These are phyloP conservation scores for Escovopsis sp. DNA, from an alignment of 2,329 filamentous ascomycete genomes.

Conservation along the genomic window DNA sequence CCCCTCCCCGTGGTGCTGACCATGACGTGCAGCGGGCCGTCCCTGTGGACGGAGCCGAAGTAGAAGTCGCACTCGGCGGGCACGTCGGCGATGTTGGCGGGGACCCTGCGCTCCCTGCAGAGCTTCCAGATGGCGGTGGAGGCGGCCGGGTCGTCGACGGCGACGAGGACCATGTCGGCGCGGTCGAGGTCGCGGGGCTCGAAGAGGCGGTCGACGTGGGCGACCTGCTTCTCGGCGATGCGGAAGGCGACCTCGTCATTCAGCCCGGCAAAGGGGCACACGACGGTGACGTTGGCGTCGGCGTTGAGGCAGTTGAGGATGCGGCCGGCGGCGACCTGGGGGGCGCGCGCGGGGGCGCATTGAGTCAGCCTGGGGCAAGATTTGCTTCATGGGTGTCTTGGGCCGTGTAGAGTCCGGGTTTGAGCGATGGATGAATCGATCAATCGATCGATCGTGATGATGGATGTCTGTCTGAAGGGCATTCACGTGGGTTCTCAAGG, in stretches of 20 bases:
- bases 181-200: constrained; percentile 73
- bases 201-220: constrained; percentile 72
- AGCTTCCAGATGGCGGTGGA: constrained; percentile 85
- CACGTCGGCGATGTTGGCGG: constrained; percentile 94
- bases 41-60: constrained; percentile 89
- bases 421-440: neutral
- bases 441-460: too few species aligned
- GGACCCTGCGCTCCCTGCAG: constrained; percentile 70
- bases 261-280: constrained; percentile 65
- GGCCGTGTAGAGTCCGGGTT: neutral
- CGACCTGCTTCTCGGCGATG: constrained; percentile 58
- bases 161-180: constrained; percentile 77
- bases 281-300: constrained; percentile 76
- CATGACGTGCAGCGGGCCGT: constrained; percentile 95
- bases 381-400: constrained; percentile 4
- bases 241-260: constrained; percentile 82
- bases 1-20: constrained; percentile 97
- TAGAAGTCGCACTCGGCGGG: constrained; percentile 97
- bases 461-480: neutral
- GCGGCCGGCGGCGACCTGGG: constrained; percentile 82
- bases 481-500: constrained; percentile 4
- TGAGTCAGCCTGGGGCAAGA: constrained; percentile 1
- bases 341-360: neutral
- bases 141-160: constrained; percentile 85
- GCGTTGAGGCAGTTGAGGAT: constrained; percentile 92